Evolutionary conservation across 305 asterid species (phyloP).

Genomic region (Plantago lanceolata): DNA sequence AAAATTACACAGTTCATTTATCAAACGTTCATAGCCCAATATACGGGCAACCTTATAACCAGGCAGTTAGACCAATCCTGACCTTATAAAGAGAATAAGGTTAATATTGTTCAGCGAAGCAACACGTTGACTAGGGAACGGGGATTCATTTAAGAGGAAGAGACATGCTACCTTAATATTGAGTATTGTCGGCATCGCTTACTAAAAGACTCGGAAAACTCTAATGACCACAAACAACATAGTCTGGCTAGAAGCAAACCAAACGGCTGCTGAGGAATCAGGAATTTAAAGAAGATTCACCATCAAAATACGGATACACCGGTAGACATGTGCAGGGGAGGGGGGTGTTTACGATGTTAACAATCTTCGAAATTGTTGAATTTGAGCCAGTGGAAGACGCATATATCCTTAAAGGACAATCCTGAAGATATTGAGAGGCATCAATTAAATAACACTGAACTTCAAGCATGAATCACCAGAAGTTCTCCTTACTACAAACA

Average conservation of each 20-base stretch:
- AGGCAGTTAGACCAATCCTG: no score
- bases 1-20: no score
- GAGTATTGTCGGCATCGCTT: no score
- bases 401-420: constrained; percentile 87
- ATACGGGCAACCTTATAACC: no score
- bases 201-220: no score
- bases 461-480: constrained; percentile 5
- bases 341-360: constrained; percentile 61
- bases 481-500: neutral
- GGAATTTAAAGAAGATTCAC: neutral
- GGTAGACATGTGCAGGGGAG: constrained; percentile 4
- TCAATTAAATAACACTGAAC: constrained; percentile 25
- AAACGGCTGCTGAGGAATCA: neutral
- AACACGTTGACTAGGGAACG: no score
- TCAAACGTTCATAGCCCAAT: no score
- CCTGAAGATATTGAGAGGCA: constrained; percentile 49
- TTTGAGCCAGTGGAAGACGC: constrained; percentile 89
- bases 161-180: neutral
- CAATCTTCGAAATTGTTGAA: constrained; percentile 93
- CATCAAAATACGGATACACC: no score
- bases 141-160: neutral
- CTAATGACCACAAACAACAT: no score
- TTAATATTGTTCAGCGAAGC: no score
- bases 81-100: no score
- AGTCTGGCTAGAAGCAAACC: neutral